Evolutionary conservation across 352 stramenopile species (phyloP), one percentile per base, ranked within the genome.

Genomic region (Phytophthora macrochlamydospora): DNA sequence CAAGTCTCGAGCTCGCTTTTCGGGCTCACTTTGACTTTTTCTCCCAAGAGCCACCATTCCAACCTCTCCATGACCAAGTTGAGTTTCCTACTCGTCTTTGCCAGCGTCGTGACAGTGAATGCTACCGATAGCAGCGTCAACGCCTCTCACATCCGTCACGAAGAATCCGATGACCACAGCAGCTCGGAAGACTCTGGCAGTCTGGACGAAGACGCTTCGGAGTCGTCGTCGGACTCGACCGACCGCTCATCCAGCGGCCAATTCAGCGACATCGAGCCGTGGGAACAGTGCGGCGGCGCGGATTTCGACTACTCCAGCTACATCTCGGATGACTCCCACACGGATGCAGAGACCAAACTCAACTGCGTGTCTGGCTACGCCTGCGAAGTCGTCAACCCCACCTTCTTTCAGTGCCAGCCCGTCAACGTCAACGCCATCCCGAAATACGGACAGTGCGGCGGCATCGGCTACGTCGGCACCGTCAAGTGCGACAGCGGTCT

Each of bases 361-460:
- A 32, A 12, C 31, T 73, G 65, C 50, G 37, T 24, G 7, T 11
- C 32, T 14, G 59, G 65, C 29, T 73, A 73, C 55, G 60, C 18
- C n/a, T 73, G 65, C 59, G 51, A 60, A 38, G 65, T 69, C 28
- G 49, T 65, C 24, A 69, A 69, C 50, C 53, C 56, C 18, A 60
- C 50, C 46, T 73, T 61, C 59, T 73, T 59, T 35, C 65, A 74
- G 51, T 74, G 66, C 55, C 53, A 71, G 24, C 38, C 56, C 1
- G 53, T 62, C 5, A 54, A 73, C 55, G 14, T 38, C 4, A 45
- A 68, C 5, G 32, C 50, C 9, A 49, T 69, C 3, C 62, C 63
- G 1, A 70, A 78, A 24, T 83, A 59, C 37, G 66, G 74, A 3
- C 69, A 71, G 44, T 76, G 68, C 13, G 68, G 68, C 12, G 68